Evolutionary conservation across 2,329 filamentous ascomycete genomes (phyloP).

Genomic region (Venturia asperata): DNA sequence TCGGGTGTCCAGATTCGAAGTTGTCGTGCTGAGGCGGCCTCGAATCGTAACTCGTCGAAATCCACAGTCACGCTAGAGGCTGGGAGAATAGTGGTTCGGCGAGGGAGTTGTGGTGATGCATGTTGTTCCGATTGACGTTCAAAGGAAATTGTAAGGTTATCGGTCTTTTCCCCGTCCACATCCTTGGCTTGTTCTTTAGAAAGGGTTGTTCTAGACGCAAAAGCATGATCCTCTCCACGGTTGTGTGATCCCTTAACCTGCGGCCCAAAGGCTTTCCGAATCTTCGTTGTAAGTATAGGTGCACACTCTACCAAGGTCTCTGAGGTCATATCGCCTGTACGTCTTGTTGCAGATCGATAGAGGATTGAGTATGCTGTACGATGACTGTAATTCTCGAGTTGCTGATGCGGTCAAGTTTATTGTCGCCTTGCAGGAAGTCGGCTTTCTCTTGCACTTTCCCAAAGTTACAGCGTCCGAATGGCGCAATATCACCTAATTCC

Average conservation of each 20-base stretch:
- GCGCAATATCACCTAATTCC: slow-evolving; percentile 12
- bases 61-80: slow-evolving; percentile 26
- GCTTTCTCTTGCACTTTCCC: not conserved
- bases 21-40: slow-evolving; percentile 29
- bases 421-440: not conserved
- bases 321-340: not conserved
- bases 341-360: not conserved
- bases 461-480: not conserved
- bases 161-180: not conserved
- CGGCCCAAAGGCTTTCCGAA: not conserved
- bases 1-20: slow-evolving; percentile 4
- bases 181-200: not conserved
- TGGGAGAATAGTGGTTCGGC: not conserved
- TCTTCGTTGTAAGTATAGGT: not conserved
- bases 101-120: not conserved
- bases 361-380: not conserved
- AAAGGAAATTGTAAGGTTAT: too few relatives aligned
- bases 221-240: not conserved
- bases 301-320: not conserved
- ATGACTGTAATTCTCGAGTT: not conserved
- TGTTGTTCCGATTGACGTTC: not conserved
- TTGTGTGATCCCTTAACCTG: not conserved
- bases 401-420: not conserved
- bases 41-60: slow-evolving; percentile 30
- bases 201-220: not conserved